A percentile compares a stretch with the other conserved stretches of the same genome.
Evolutionary conservation across 2,329 filamentous ascomycete genomes (phyloP).

Genomic region (Sphaerulina vaccinii): DNA sequence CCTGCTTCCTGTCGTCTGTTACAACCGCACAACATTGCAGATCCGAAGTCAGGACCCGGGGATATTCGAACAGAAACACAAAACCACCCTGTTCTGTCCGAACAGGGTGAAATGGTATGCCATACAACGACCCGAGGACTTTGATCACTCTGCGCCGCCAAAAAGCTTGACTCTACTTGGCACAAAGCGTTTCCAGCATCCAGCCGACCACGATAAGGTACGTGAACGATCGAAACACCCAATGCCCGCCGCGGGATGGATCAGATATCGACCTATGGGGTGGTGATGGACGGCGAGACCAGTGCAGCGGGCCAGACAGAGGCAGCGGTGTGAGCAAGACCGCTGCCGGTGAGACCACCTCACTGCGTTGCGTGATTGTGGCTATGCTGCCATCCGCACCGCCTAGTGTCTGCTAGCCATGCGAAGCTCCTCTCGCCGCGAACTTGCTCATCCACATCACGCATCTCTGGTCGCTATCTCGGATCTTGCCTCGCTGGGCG

Average conservation of each 20-base stretch:
- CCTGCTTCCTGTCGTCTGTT: too few species aligned
- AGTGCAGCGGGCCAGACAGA: background rate
- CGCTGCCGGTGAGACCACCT: background rate
- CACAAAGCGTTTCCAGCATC: background rate
- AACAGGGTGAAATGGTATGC: background rate
- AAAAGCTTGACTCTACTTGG: constrained; percentile 14
- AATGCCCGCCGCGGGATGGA: background rate
- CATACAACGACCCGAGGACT: background rate
- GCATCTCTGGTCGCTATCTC: background rate
- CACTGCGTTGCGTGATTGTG: background rate
- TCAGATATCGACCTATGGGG: background rate
- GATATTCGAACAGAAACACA: background rate
- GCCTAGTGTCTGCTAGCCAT: background rate
- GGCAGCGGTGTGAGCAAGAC: background rate
- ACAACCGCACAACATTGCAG: too few species aligned
- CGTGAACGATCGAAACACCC: background rate
- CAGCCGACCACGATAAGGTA: background rate
- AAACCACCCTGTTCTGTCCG: background rate
- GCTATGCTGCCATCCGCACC: background rate
- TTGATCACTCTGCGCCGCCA: background rate
- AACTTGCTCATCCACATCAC: background rate
- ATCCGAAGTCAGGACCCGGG: background rate
- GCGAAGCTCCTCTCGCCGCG: background rate
- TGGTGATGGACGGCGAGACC: background rate
- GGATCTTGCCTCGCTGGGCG: background rate